Evolutionary conservation across 1,284 basidiomycete genomes (phyloP), one percentile per base, ranked within the genome.

Genomic region (Rhodofomes roseus): DNA sequence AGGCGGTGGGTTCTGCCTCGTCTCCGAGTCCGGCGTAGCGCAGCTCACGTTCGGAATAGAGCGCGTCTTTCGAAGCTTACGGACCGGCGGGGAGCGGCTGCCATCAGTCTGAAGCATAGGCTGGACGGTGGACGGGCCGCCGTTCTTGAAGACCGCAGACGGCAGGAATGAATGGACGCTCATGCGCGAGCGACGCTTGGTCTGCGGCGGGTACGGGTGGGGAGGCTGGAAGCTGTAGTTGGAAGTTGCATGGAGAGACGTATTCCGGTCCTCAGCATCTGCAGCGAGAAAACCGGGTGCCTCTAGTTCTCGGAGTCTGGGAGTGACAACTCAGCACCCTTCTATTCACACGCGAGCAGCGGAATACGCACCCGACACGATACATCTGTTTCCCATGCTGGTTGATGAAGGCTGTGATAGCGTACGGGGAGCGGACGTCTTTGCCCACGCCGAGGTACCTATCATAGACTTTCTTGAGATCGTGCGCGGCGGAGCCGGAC

Each of bases 341-440:
- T 52, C 31, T 11, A 5, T 52, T 52, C 29, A 34, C 4, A 52
- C 36, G 29, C 29, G n/a, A 59, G 63, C 40, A 67, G 43, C 56
- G 55, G 44, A 51, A 36, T 12, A 80, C 85, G 74, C 64, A 90
- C 89, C 87, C 85, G 51, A 92, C 80, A 48, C 90, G 85, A 73
- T 80, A 91, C 79, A 88, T 84, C 69, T 81, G 79, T 68, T 83
- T 85, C 56, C 90, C 90, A 72, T 90, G 86, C 68, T 90, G 88
- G 68, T 89, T 92, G 57, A 88, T 80, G 66, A 90, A 86, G 6
- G 86, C 84, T 23, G 89, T 92, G 63, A 92, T 89, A 46, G 84
- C 84, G 68, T 87, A 92, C 2, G 90, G 90, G 11, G 89, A 91
- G 39, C 87, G 85, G 18, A 86, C 76, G 61, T 83, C 77, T 69